These are phyloP conservation scores for Phaseolus lunatus DNA, from an alignment of 306 rosid genomes.

Conservation along the genomic window DNA sequence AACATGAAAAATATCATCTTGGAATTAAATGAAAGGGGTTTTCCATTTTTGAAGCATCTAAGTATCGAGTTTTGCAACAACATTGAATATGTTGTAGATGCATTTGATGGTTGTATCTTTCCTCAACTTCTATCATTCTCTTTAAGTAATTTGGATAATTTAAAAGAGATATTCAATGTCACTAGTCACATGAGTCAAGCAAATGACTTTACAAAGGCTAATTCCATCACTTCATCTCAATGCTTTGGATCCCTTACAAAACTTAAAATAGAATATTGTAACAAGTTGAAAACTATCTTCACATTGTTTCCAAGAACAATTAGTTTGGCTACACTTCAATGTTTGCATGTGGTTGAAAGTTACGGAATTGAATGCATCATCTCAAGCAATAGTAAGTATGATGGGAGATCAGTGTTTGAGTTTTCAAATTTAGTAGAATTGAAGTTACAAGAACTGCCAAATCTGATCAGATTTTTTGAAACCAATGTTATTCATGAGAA, in stretches of 20 bases:
- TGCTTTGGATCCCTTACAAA: not conserved
- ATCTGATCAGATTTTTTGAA: not conserved
- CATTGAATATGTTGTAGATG: constrained; percentile 31
- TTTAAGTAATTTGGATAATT: constrained; percentile 6
- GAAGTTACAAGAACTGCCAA: not conserved
- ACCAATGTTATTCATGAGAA: not conserved
- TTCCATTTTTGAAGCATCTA: constrained; percentile 32
- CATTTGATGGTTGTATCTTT: constrained; percentile 1
- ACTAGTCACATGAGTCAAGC: not conserved
- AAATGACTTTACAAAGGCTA: not conserved
- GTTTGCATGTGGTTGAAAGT: not conserved
- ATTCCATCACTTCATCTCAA: not conserved
- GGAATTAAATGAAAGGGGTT: constrained; percentile 27
- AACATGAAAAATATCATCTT: constrained; percentile 26
- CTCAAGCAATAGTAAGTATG: not conserved
- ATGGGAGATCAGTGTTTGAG: not conserved
- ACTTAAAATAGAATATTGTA: not conserved
- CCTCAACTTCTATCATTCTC: constrained; percentile 28
- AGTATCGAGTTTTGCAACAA: constrained; percentile 22
- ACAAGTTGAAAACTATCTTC: not conserved
- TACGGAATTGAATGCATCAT: not conserved
- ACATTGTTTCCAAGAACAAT: not conserved
- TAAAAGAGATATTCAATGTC: not conserved
- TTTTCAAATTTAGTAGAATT: not conserved
- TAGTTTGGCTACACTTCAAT: not conserved